Percentiles rank a stretch among this genome's conserved stretches.
Evolutionary conservation across 345 rosid genomes (phyloP).

Genomic region (Anastatica hierochuntica): DNA sequence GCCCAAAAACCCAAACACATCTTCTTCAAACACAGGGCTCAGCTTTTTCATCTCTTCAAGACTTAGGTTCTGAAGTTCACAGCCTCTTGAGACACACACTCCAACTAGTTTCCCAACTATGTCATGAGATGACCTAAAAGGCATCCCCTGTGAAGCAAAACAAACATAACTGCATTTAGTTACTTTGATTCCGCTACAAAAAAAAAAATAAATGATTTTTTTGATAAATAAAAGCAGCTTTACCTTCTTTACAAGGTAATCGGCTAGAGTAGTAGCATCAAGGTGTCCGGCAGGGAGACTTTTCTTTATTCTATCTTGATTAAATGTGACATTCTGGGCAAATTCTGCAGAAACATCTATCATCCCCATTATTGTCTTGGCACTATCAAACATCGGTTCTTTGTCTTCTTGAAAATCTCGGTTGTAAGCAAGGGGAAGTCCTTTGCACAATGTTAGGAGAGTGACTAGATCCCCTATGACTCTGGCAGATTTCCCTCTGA

Average conservation of each 20-base stretch:
- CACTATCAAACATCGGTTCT: conserved; percentile 85
- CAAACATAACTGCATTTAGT: neutral
- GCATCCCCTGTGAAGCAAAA: conserved; percentile 48
- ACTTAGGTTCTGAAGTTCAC: conserved; percentile 63
- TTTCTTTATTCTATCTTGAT: conserved; percentile 48
- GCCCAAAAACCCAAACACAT: conserved; percentile 66
- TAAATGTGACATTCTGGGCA: conserved; percentile 75
- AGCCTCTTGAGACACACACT: conserved; percentile 55
- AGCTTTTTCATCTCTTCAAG: conserved; percentile 62
- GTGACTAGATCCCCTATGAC: conserved; percentile 77
- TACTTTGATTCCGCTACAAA: no score
- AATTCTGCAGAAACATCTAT: conserved; percentile 92
- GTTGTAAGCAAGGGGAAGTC: conserved; percentile 94
- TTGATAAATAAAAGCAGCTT: neutral
- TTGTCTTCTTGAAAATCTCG: conserved; percentile 98
- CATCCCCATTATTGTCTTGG: conserved; percentile 75
- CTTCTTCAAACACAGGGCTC: conserved; percentile 54
- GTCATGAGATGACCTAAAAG: conserved; percentile 94
- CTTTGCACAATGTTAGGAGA: conserved; percentile 86
- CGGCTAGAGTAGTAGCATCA: conserved; percentile 94
- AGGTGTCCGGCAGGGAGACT: conserved; percentile 88
- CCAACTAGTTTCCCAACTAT: conserved; percentile 83
- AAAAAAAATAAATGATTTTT: neutral
- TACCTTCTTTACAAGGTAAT: conserved; percentile 90
- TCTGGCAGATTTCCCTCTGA: conserved; percentile 86